Evolutionary conservation across 306 rosid genomes (phyloP), one percentile per base, ranked within the genome.

Genomic region (Vigna nakashimae): DNA sequence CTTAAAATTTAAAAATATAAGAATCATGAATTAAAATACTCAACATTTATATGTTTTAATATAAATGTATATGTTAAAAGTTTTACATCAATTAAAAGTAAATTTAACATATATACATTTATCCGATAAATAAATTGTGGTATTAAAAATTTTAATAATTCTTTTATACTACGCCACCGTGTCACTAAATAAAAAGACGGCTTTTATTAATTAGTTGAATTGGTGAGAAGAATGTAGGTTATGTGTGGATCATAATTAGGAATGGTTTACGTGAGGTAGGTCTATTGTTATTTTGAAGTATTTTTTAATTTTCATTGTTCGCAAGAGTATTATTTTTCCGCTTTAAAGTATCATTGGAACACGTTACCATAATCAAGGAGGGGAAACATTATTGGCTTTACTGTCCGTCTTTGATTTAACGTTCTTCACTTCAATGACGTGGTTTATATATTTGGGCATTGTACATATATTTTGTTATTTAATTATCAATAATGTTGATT

Each of bases 141-240:
- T 24, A 24, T 24, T 24, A 24, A 24, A 24, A 24, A 24, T 24
- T 67, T 67, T 51, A 22, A n/a, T 50, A 81, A 24, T 24, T 1
- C 11, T 7, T 32, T 80, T 50, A 4, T 1, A 36, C 49, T 1
- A 36, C 49, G 65, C 49, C 9, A 30, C 8, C 4, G 67, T 76
- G 55, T 34, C 43, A 38, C 26, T 24, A 24, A 24, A 24, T 24
- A 24, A 24, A 24, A 24, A 24, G 2, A 2, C 28, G 14, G 34
- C 26, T 71, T 24, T 24, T 18, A 22, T 56, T 56, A 1, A 18
- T 53, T 53, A 7, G 60, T 30, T 51, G 18, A 20, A 65, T 4
- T 68, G 66, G 72, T 36, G 45, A 13, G 17, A 20, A 40, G 66
- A 76, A 36, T 42, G 24, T 53, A 38, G 56, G 73, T 34, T 52